These are phyloP conservation scores for Pythium chondricola DNA, from an alignment of 352 stramenopile species.

Conservation along the genomic window DNA sequence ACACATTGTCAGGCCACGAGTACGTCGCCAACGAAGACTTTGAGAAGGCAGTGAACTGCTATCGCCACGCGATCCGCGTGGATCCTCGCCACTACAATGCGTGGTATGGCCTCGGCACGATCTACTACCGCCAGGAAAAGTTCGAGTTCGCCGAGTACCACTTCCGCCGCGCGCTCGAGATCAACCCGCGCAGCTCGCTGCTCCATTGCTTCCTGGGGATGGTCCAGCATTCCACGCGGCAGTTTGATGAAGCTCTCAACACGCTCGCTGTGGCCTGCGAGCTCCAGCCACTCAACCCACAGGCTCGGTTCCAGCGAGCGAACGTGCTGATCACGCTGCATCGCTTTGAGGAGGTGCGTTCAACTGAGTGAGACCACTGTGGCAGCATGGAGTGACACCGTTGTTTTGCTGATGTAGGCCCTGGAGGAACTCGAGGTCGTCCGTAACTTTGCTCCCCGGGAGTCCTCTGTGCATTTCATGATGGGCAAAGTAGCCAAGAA, in stretches of 20 bases:
- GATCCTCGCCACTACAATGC: constrained; percentile 92
- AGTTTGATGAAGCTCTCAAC: constrained; percentile 87
- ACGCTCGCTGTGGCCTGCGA: constrained; percentile 84
- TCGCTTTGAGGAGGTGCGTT: constrained; percentile 74
- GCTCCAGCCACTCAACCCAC: constrained; percentile 91
- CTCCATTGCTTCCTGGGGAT: constrained; percentile 95
- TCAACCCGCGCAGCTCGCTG: constrained; percentile 93
- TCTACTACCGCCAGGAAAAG: constrained; percentile 97
- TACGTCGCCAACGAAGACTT: constrained; percentile 98
- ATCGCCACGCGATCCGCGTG: constrained; percentile 90
- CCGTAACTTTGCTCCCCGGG: constrained; percentile 90
- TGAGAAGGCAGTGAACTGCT: constrained; percentile 95
- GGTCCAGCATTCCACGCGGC: constrained; percentile 89
- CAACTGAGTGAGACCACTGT: not conserved
- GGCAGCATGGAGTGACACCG: not conserved
- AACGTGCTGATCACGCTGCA: constrained; percentile 93
- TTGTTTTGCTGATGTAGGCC: constrained; percentile 32
- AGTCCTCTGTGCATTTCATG: constrained; percentile 95
- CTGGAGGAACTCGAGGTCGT: constrained; percentile 90
- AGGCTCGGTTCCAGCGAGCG: constrained; percentile 91
- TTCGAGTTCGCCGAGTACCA: constrained; percentile 97
- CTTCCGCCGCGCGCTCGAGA: constrained; percentile 90
- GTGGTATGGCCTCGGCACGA: constrained; percentile 90
- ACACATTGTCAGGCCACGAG: constrained; percentile 96
- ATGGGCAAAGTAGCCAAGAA: constrained; percentile 93